Conservation (phyloP, 306 rosid species). For the Datisca glomerata region DNA sequence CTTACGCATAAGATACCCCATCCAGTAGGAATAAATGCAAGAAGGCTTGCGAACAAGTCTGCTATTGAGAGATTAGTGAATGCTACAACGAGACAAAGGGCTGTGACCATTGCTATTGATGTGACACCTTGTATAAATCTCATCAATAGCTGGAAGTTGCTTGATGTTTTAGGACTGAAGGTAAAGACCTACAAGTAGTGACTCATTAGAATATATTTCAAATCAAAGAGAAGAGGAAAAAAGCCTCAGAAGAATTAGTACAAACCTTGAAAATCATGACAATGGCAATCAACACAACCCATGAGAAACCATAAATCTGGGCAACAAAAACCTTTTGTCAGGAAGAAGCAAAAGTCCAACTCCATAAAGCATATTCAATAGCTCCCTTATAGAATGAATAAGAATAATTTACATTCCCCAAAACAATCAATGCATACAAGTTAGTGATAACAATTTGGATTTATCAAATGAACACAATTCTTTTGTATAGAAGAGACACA, state of each 20-base stretch:
- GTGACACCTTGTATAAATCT: slow-evolving; percentile 75
- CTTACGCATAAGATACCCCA: slow-evolving; percentile 92
- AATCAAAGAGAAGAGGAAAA: not conserved
- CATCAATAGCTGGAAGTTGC: slow-evolving; percentile 56
- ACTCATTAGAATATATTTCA: slow-evolving; percentile 2
- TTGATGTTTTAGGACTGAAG: slow-evolving; percentile 65
- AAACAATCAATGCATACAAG: no score
- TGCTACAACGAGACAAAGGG: slow-evolving; percentile 48
- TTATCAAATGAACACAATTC: no score
- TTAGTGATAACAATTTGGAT: no score
- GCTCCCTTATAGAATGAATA: no score
- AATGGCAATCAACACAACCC: slow-evolving; percentile 63
- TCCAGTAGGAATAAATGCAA: slow-evolving; percentile 80
- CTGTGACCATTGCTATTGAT: slow-evolving; percentile 52
- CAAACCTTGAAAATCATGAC: slow-evolving; percentile 85
- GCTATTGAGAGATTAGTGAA: slow-evolving; percentile 52
- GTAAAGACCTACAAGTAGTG: slow-evolving; percentile 55
- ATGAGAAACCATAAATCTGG: slow-evolving; percentile 87
- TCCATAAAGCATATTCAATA: no score
- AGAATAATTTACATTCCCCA: no score
- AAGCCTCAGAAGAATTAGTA: slow-evolving; percentile 4
- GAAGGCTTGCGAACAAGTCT: slow-evolving; percentile 80
- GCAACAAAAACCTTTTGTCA: no score
- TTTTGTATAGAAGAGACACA: no score
- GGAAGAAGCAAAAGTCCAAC: no score